Percentiles rank a stretch among this genome's conserved stretches.
phyloP scores from a whole-genome alignment of 2,329 filamentous ascomycete species.

The Dothideomycetidae sp. region DNA sequence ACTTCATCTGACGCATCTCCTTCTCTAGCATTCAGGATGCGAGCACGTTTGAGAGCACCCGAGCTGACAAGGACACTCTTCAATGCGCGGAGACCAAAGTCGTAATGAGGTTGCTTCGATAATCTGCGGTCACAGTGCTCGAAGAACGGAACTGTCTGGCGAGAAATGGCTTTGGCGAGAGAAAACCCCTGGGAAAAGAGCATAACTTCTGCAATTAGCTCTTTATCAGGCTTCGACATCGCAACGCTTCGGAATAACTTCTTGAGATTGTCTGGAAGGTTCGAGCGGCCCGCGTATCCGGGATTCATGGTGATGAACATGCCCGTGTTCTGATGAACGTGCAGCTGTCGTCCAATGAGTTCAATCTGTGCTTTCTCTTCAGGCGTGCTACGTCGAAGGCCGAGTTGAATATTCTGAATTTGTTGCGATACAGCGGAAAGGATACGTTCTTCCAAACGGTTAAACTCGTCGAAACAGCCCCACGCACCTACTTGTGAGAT shows the following conservation, averaged over 20 bases:
- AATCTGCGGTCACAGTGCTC: slow-evolving; percentile 69
- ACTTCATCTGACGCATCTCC: slow-evolving; percentile 46
- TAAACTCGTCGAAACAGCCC: slow-evolving; percentile 99
- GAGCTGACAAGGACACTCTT: slow-evolving; percentile 99
- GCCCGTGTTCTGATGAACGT: slow-evolving; percentile 83
- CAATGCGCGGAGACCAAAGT: slow-evolving; percentile 91
- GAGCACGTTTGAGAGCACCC: slow-evolving; percentile 80
- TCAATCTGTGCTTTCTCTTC: slow-evolving; percentile 85
- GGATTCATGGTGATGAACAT: slow-evolving; percentile 99
- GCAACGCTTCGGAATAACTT: slow-evolving; percentile 98
- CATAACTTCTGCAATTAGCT: slow-evolving; percentile 99
- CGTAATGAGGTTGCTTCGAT: slow-evolving; percentile 96
- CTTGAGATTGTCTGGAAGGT: slow-evolving; percentile 96
- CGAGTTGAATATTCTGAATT: slow-evolving; percentile 97
- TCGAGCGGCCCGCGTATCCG: slow-evolving; percentile 94
- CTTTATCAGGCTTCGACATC: slow-evolving; percentile 99
- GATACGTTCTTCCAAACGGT: slow-evolving; percentile 94
- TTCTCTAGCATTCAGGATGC: slow-evolving; percentile 47
- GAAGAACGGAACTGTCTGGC: slow-evolving; percentile 96
- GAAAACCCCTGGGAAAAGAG: slow-evolving; percentile 98
- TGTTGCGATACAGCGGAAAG: slow-evolving; percentile 96
- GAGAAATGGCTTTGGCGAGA: slow-evolving; percentile 83
- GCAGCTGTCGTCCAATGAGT: slow-evolving; percentile 77
- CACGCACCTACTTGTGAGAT: slow-evolving; percentile 98
- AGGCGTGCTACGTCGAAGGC: slow-evolving; percentile 68